These are phyloP conservation scores for Cutaneotrichosporon sp. DNA, from an alignment of 1,284 basidiomycete genomes.

Conservation along the genomic window DNA sequence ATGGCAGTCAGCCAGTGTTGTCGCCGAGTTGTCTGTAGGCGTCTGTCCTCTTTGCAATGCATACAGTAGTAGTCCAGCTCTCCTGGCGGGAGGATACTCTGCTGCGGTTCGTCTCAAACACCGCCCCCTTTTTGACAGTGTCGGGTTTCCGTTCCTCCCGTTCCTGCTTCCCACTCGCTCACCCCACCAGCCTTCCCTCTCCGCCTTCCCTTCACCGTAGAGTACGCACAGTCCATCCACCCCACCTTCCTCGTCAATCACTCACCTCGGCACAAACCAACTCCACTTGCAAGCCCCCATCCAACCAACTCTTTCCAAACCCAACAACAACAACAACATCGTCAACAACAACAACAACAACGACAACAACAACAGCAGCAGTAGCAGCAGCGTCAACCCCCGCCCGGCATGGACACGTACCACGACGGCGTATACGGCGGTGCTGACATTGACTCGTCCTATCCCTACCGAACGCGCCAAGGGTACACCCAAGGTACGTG, in stretches of 20 bases:
- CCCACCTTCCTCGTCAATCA: neutral
- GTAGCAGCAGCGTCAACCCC: neutral
- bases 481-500: neutral
- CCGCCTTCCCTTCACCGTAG: too few species aligned
- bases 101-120: neutral
- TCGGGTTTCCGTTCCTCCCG: too few species aligned
- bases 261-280: neutral
- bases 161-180: too few species aligned
- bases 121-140: neutral
- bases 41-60: too few species aligned
- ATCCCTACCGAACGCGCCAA: neutral
- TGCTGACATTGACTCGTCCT: neutral
- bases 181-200: too few species aligned
- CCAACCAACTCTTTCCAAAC: neutral
- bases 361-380: neutral
- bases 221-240: neutral
- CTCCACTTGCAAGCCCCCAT: neutral
- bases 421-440: constrained; percentile 2
- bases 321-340: neutral
- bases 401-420: neutral
- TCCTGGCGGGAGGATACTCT: too few species aligned
- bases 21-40: too few species aligned
- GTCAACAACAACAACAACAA: neutral
- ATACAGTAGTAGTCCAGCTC: too few species aligned
- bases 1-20: too few species aligned